These are phyloP conservation scores for Leishmania guyanensis DNA, from an alignment of 208 protist genomes.

Conservation along the genomic window DNA sequence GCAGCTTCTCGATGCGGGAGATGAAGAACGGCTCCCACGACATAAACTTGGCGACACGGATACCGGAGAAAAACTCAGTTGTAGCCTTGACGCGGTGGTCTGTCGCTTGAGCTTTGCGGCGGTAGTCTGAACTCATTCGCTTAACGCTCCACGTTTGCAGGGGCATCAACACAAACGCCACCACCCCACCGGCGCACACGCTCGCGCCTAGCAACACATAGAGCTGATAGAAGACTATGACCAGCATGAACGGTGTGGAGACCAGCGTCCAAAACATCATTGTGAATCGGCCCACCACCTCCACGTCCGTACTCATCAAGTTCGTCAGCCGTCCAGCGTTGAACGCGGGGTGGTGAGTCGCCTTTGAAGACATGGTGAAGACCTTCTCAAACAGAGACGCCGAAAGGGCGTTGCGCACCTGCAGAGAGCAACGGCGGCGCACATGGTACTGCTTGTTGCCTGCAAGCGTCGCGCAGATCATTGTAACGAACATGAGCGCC, in stretches of 20 bases:
- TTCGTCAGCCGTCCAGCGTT: slow-evolving; percentile 8
- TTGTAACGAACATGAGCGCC: slow-evolving; percentile 1
- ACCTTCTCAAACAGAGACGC: slow-evolving; percentile 82
- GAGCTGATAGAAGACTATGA: slow-evolving; percentile 42
- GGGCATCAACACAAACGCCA: slow-evolving; percentile 66
- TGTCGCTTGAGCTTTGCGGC: slow-evolving; percentile 38
- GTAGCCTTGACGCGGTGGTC: slow-evolving; percentile 87
- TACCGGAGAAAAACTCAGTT: slow-evolving; percentile 89
- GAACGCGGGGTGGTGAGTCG: slow-evolving; percentile 47
- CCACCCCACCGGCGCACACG: slow-evolving; percentile 60
- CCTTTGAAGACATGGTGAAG: slow-evolving; percentile 54
- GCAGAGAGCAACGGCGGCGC: slow-evolving; percentile 31
- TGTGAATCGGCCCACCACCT: slow-evolving; percentile 48
- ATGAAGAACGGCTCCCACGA: slow-evolving; percentile 83
- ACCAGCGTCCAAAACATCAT: slow-evolving; percentile 58
- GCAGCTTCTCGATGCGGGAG: slow-evolving; percentile 34
- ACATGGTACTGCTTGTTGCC: slow-evolving; percentile 32
- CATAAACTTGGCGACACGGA: slow-evolving; percentile 93
- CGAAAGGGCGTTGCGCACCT: slow-evolving; percentile 69
- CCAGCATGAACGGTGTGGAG: slow-evolving; percentile 62
- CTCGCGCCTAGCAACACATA: slow-evolving; percentile 58
- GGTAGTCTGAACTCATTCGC: slow-evolving; percentile 25
- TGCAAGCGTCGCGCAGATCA: background rate
- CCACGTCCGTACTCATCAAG: slow-evolving; percentile 76
- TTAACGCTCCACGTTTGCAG: slow-evolving; percentile 53